Conservation (phyloP, 306 rosid genomes). For the Casuarina glauca region DNA sequence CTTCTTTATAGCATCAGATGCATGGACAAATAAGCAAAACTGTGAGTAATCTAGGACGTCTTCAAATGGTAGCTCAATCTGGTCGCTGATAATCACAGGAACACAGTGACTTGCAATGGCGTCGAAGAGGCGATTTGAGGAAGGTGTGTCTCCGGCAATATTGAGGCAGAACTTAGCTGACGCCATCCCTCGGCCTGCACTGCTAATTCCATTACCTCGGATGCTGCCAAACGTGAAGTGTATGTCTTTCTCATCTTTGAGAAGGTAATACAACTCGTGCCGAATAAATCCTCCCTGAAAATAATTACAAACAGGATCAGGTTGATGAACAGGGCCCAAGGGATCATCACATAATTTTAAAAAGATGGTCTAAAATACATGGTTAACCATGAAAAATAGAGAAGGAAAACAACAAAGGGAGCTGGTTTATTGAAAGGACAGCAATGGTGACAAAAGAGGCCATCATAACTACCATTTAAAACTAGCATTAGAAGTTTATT, state of each 20-base stretch:
- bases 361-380: not conserved
- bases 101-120: conserved; percentile 89
- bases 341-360: conserved; percentile 6
- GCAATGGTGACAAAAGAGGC: conserved; percentile 4
- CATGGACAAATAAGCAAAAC: conserved; percentile 63
- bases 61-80: conserved; percentile 87
- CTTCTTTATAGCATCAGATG: conserved; percentile 56
- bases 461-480: not conserved
- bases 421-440: not conserved
- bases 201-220: conserved; percentile 56
- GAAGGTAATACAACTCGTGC: conserved; percentile 84
- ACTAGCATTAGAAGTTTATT: conserved; percentile 2
- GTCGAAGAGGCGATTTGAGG: conserved; percentile 87
- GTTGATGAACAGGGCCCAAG: conserved; percentile 1
- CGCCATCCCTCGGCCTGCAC: conserved; percentile 83
- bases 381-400: not conserved
- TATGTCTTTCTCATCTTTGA: conserved; percentile 81
- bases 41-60: conserved; percentile 83
- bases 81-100: conserved; percentile 83
- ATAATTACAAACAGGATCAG: conserved; percentile 18
- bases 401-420: not conserved
- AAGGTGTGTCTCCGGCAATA: conserved; percentile 92
- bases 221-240: conserved; percentile 75
- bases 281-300: conserved; percentile 86
- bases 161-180: conserved; percentile 81